Base-by-base conservation (phyloP, 768 basidiomycete species). In the Tylopilus vinaceipallidus region DNA sequence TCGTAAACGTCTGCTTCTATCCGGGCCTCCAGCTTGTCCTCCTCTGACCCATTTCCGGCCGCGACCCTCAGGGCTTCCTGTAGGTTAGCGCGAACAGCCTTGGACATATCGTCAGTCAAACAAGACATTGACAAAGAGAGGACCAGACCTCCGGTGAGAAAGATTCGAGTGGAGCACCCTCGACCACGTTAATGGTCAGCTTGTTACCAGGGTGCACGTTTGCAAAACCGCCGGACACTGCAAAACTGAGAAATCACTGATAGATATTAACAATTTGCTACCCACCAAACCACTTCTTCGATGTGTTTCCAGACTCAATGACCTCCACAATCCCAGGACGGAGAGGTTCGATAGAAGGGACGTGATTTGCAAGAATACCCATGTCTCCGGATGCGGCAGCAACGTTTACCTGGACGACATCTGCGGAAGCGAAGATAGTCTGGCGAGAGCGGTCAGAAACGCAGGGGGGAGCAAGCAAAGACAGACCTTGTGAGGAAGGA, bases 351-450 rank as follows among this genome's bases (percentile, higher is more conserved):
- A 98, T 88, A n/a, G 93, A 89, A 26, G 97, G 88, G 47, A 98
- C 94, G 73, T 99, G 97, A 80, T 95, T 97, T 61, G 95, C 92
- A 53, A 99, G 85, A 62, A 99, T 91, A 78, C 97, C 97, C 94
- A 98, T 98, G 73, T 98, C 95, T 64, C 97, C 97, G 3, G 91
- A 86, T 47, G 86, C 91, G 34, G 94, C 97, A 30, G 94, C 75
- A 61, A 98, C 75, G 75, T 98, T 98, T 59, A 99, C 95, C 72
- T 98, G 95, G 19, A 90, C 83, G 50, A 98, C 95, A 70, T 95
- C 95, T 60, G 83, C 71, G 20, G 94, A 93, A 52, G 81, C 83
- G 81, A 84, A 98, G 70, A 99, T 84, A 47, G 94, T 77, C 95
- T 99, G 63, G 42, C 54, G 32, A 39, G 19, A 35, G 50, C 36